Percentiles rank a stretch among this genome's conserved stretches.
Conservation (phyloP, 768 basidiomycete species). For the Phylloporus sp. region DNA sequence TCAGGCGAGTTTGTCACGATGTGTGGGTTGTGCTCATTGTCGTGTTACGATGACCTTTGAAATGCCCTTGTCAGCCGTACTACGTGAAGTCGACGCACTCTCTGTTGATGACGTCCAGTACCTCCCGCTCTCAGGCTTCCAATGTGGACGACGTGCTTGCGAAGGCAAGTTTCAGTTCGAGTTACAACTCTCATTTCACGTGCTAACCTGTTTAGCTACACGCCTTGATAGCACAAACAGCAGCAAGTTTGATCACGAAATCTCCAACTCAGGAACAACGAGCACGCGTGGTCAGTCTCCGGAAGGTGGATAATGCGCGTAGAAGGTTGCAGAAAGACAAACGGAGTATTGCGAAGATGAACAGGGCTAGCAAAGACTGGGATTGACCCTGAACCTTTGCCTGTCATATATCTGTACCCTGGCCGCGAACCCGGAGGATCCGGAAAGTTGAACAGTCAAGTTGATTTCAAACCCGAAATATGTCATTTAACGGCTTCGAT, state of each 20-base stretch:
- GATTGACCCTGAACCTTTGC: constrained; percentile 8
- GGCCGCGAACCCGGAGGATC: too few relatives aligned
- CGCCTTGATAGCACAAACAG: constrained; percentile 20
- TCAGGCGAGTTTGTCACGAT: constrained; percentile 39
- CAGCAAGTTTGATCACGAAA: constrained; percentile 21
- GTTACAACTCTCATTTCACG: not conserved
- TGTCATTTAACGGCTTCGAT: not conserved
- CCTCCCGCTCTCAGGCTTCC: constrained; percentile 71
- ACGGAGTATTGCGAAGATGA: constrained; percentile 23
- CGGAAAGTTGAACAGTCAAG: not conserved
- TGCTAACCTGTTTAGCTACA: constrained; percentile 23
- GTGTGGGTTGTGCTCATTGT: constrained; percentile 38
- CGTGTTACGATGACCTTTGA: not conserved
- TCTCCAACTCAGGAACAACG: constrained; percentile 24
- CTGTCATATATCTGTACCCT: not conserved
- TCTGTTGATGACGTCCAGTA: constrained; percentile 64
- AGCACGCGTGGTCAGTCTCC: constrained; percentile 21
- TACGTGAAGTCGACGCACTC: constrained; percentile 67
- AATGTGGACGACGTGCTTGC: constrained; percentile 69
- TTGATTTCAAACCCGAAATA: too few relatives aligned
- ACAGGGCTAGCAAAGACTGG: constrained; percentile 28
- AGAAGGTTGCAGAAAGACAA: constrained; percentile 26
- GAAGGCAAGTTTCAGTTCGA: constrained; percentile 42
- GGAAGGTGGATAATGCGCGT: constrained; percentile 18
- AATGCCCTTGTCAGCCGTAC: constrained; percentile 42